A percentile compares a stretch with the other conserved stretches of the same genome.
These are phyloP conservation scores for Saccharomycopsis javanensis DNA, from an alignment of 805 yeast species.

Conservation along the genomic window DNA sequence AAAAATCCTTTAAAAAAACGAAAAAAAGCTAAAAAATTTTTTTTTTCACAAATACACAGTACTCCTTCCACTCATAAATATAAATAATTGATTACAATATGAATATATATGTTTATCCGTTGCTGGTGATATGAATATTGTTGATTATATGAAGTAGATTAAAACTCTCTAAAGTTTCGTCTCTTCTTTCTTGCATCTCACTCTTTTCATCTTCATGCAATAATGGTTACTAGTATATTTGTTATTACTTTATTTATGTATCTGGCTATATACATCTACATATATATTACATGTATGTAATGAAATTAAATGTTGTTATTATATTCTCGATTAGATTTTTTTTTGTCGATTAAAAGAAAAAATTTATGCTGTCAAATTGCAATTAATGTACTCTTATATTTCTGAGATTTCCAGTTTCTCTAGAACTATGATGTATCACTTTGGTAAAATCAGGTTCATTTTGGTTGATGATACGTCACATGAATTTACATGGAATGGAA, in stretches of 20 bases:
- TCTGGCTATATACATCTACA: conserved; percentile 2
- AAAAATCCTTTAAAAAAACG: background rate
- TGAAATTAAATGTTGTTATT: conserved; percentile 2
- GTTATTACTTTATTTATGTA: background rate
- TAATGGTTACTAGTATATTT: background rate
- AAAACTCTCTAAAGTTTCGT: background rate
- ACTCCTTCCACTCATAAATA: background rate
- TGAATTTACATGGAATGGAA: no score
- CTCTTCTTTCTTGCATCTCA: background rate
- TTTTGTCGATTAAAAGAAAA: no score
- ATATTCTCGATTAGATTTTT: background rate
- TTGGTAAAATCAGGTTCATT: no score
- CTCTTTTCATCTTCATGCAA: background rate
- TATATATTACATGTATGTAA: conserved; percentile 1
- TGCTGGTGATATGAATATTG: background rate
- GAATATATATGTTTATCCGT: background rate
- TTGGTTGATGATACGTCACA: no score
- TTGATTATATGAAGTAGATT: background rate
- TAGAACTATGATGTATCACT: no score
- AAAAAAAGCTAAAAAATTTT: background rate
- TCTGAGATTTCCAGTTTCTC: no score
- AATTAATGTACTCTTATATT: no score
- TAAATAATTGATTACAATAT: background rate
- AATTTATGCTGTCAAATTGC: background rate
- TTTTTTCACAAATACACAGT: conserved; percentile 1